A percentile compares a stretch with the other conserved stretches of the same genome.
Conservation (phyloP, 1,284 basidiomycete genomes). For the Cutaneotrichosporon cavernicola region DNA sequence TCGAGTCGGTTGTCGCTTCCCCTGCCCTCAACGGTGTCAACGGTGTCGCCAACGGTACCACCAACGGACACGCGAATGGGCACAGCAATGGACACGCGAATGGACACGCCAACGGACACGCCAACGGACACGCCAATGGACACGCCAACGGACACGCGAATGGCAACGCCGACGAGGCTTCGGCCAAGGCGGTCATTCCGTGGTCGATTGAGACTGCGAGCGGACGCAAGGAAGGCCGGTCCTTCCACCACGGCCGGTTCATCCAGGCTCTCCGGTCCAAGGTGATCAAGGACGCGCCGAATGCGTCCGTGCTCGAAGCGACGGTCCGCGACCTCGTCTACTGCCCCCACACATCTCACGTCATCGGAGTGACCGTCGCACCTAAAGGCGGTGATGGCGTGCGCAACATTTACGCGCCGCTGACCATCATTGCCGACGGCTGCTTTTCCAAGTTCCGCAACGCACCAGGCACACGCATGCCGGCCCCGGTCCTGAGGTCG, state of each 20-base stretch:
- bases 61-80: slow-evolving; percentile 17
- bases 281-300: slow-evolving; percentile 55
- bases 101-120: neutral
- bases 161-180: slow-evolving; percentile 11
- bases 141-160: slow-evolving; percentile 16
- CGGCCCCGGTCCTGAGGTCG: slow-evolving; percentile 62
- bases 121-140: slow-evolving; percentile 17
- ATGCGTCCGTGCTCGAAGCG: slow-evolving; percentile 74
- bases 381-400: slow-evolving; percentile 38
- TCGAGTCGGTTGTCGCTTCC: slow-evolving; percentile 42
- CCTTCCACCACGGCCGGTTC: slow-evolving; percentile 94
- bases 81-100: slow-evolving; percentile 12
- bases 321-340: slow-evolving; percentile 73
- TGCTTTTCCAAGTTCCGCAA: slow-evolving; percentile 84
- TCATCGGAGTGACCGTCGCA: slow-evolving; percentile 65
- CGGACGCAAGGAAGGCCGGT: slow-evolving; percentile 61
- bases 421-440: slow-evolving; percentile 90
- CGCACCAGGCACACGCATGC: slow-evolving; percentile 35
- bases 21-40: slow-evolving; percentile 10
- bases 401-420: slow-evolving; percentile 61
- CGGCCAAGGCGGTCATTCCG: neutral
- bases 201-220: slow-evolving; percentile 39
- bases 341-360: slow-evolving; percentile 60
- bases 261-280: slow-evolving; percentile 74
- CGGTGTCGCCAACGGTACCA: slow-evolving; percentile 19